phyloP scores from a whole-genome alignment of 768 basidiomycete genomes.

The Podaxis sp. region DNA sequence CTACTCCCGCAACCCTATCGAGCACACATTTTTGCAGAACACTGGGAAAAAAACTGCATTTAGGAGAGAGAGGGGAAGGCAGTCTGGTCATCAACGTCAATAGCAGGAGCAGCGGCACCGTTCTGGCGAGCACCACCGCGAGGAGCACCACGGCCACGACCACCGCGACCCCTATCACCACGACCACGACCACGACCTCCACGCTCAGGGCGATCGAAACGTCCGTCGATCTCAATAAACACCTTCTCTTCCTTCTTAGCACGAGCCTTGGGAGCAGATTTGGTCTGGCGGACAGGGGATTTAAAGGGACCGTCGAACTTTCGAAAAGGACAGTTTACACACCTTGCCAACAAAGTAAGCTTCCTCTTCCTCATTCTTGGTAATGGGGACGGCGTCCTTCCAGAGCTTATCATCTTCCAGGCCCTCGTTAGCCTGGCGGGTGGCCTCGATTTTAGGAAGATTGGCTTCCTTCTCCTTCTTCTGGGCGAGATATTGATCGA shows the following conservation, averaged over 20 bases:
- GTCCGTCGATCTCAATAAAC: conserved; percentile 89
- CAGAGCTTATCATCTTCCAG: conserved; percentile 59
- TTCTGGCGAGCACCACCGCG: conserved; percentile 48
- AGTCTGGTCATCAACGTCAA: conserved; percentile 79
- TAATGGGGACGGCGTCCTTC: conserved; percentile 68
- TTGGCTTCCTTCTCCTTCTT: conserved; percentile 60
- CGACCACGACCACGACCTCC: conserved; percentile 54
- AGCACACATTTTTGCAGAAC: conserved; percentile 5
- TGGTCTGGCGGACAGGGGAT: conserved; percentile 44
- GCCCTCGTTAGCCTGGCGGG: conserved; percentile 82
- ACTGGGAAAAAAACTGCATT: conserved; percentile 15
- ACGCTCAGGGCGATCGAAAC: conserved; percentile 80
- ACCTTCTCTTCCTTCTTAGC: conserved; percentile 89
- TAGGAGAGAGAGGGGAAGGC: conserved; percentile 89
- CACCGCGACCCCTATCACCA: conserved; percentile 47
- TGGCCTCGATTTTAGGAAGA: conserved; percentile 77
- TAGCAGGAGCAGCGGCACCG: conserved; percentile 33
- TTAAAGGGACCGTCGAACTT: not conserved
- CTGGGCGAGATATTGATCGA: conserved; percentile 91
- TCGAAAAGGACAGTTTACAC: conserved; percentile 20
- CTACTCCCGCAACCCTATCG: conserved; percentile 7
- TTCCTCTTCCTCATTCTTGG: conserved; percentile 70
- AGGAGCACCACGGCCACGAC: conserved; percentile 44
- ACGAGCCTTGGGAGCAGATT: conserved; percentile 61
- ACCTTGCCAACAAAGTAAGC: conserved; percentile 93